phyloP scores from a whole-genome alignment of 1,139 yeast genomes.

The Trichomonascaceae sp. region DNA sequence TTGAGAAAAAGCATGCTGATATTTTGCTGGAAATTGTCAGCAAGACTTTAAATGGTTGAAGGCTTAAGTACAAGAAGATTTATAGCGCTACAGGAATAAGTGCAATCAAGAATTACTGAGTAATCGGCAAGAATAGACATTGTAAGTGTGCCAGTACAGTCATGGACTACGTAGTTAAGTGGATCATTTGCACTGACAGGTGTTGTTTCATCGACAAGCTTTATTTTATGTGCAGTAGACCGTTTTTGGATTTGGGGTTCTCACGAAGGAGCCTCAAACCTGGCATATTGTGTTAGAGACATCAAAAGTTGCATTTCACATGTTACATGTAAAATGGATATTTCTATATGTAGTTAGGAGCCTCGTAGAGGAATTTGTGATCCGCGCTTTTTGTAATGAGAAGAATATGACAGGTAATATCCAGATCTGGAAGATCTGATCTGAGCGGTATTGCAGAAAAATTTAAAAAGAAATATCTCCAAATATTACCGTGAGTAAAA shows the following conservation, averaged over 20 bases:
- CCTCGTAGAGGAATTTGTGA: not conserved
- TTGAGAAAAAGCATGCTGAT: slow-evolving; percentile 73
- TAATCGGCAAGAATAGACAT: not conserved
- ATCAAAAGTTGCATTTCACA: not conserved
- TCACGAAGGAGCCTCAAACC: not conserved
- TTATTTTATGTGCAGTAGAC: not conserved
- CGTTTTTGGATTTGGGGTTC: not conserved
- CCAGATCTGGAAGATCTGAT: not conserved
- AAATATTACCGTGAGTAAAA: too few species aligned
- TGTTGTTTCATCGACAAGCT: not conserved
- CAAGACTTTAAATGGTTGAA: slow-evolving; percentile 16
- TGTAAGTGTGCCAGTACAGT: not conserved
- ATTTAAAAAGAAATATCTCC: not conserved
- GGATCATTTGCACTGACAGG: not conserved
- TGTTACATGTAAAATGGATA: not conserved
- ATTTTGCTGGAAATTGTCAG: slow-evolving; percentile 41
- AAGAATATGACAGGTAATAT: not conserved
- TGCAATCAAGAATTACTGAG: not conserved
- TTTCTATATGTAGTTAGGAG: not conserved
- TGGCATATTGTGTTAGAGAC: not conserved
- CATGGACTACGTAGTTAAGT: not conserved
- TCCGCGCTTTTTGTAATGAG: not conserved
- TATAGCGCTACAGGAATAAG: not conserved
- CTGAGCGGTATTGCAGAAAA: too few species aligned
- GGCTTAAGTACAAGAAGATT: not conserved